Evolutionary conservation across 768 basidiomycete species (phyloP).

Genomic region (Suillus placidus): DNA sequence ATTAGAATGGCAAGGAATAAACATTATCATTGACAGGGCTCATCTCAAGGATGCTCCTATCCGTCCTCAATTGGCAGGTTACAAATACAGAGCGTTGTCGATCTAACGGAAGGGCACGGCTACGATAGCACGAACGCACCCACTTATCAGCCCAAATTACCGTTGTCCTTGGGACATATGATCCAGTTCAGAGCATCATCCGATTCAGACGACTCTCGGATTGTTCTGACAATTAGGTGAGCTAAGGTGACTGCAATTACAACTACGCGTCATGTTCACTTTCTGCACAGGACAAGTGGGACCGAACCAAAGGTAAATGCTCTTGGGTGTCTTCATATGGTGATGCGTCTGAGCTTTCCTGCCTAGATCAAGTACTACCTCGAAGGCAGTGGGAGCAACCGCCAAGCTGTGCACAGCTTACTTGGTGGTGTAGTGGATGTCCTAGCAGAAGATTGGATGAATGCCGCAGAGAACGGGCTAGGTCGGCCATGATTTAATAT

Average conservation of each 20-base stretch:
- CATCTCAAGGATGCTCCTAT: constrained; percentile 44
- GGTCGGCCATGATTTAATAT: constrained; percentile 31
- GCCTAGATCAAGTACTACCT: constrained; percentile 84
- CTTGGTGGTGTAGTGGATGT: constrained; percentile 63
- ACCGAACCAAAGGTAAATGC: constrained; percentile 81
- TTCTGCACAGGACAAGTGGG: constrained; percentile 68
- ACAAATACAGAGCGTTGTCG: constrained; percentile 62
- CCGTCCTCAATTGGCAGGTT: constrained; percentile 64
- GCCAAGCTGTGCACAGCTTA: constrained; percentile 45
- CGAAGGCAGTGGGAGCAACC: constrained; percentile 70
- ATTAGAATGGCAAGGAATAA: constrained; percentile 2
- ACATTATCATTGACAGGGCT: constrained; percentile 18
- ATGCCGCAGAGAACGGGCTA: constrained; percentile 55
- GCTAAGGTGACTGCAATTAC: constrained; percentile 16
- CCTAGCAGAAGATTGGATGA: constrained; percentile 69
- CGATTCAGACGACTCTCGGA: constrained; percentile 44
- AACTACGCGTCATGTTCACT: background rate
- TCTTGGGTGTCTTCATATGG: background rate
- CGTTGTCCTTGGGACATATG: constrained; percentile 83
- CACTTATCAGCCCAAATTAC: constrained; percentile 58
- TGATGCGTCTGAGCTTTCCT: background rate
- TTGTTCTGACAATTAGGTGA: constrained; percentile 74
- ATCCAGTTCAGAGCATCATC: constrained; percentile 69
- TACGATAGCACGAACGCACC: constrained; percentile 80
- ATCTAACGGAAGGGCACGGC: constrained; percentile 63